A percentile compares a stretch with the other conserved stretches of the same genome.
Conservation (phyloP, 2,329 filamentous ascomycete genomes). For the Trematosphaeria pertusa region DNA sequence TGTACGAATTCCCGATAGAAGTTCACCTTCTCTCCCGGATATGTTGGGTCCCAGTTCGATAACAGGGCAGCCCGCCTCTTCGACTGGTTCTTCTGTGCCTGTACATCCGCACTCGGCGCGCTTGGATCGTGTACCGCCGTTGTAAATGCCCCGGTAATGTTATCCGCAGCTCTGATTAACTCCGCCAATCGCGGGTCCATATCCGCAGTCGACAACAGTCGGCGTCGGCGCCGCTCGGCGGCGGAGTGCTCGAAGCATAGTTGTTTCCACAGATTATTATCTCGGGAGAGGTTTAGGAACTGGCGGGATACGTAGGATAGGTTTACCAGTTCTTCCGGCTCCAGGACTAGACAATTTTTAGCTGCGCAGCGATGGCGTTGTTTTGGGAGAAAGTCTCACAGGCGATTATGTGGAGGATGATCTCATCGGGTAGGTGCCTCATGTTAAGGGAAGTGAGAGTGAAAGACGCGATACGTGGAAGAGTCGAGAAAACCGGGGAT, state of each 20-base stretch:
- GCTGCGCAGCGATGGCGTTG: conserved; percentile 13
- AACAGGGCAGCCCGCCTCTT: conserved; percentile 64
- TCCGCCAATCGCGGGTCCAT: conserved; percentile 54
- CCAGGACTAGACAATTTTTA: conserved; percentile 60
- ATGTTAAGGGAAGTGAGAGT: conserved; percentile 18
- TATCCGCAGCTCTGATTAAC: conserved; percentile 51
- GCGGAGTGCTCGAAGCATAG: conserved; percentile 75
- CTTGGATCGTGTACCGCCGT: conserved; percentile 30
- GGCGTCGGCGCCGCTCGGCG: conserved; percentile 67
- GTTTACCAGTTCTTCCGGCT: conserved; percentile 68
- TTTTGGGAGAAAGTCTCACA: conserved; percentile 40
- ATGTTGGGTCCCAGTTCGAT: conserved; percentile 84
- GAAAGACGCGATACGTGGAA: not conserved
- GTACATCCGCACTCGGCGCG: conserved; percentile 40
- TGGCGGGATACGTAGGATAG: conserved; percentile 74
- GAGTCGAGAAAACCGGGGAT: not conserved
- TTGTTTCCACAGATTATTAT: conserved; percentile 77
- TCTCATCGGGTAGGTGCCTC: conserved; percentile 46
- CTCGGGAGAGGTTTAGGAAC: conserved; percentile 72
- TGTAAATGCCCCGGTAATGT: conserved; percentile 32
- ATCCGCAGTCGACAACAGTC: conserved; percentile 33
- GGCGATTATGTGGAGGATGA: conserved; percentile 52
- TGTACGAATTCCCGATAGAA: conserved; percentile 94
- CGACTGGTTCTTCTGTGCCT: conserved; percentile 36
- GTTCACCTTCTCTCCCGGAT: conserved; percentile 72